These are phyloP conservation scores for Paramyrothecium roridum DNA, from an alignment of 2,329 filamentous ascomycete species.

Conservation along the genomic window DNA sequence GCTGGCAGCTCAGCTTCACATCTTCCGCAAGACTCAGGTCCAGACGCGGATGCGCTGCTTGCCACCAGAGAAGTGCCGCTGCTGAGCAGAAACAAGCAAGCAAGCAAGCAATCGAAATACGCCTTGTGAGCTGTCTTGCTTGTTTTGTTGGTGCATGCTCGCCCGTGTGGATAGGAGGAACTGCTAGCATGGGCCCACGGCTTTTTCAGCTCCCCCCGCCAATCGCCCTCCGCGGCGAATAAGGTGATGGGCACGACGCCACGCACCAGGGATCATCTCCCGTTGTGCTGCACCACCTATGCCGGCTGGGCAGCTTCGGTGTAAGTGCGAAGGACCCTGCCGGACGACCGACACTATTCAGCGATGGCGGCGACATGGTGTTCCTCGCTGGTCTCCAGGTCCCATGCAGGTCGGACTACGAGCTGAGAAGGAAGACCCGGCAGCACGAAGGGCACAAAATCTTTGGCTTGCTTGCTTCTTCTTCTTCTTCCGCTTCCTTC, in stretches of 20 bases:
- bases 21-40: too few species aligned
- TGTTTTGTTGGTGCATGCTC: not conserved
- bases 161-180: not conserved
- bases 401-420: not conserved
- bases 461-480: too few species aligned
- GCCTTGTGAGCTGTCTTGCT: not conserved
- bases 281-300: not conserved
- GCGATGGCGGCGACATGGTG: not conserved
- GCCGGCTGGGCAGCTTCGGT: not conserved
- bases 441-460: not conserved
- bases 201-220: constrained; percentile 6
- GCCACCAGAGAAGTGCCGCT: too few species aligned
- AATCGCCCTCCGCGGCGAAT: constrained; percentile 5
- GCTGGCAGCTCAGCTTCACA: too few species aligned
- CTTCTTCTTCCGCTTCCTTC: not conserved
- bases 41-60: too few species aligned
- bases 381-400: not conserved
- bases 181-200: not conserved
- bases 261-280: not conserved
- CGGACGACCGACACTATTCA: not conserved
- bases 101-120: not conserved
- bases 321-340: not conserved
- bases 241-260: not conserved
- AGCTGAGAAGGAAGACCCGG: too few species aligned
- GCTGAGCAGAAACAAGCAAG: not conserved